Percentiles rank a stretch among this genome's conserved stretches.
Conservation (phyloP, 2,329 filamentous ascomycete species). For the Cladorrhinum sp. region DNA sequence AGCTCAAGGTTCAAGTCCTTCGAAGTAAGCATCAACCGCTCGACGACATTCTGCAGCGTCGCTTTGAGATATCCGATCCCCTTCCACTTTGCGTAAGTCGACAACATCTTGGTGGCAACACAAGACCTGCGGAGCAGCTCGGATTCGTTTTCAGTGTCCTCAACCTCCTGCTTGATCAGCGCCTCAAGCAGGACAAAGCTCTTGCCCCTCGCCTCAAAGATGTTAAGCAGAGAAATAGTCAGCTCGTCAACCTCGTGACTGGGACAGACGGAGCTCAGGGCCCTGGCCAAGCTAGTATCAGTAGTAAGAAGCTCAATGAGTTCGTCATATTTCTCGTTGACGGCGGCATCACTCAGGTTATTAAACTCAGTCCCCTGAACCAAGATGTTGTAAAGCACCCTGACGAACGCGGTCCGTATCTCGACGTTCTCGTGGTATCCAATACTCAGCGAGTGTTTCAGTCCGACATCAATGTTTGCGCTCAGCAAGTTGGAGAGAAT, state of each 20-base stretch:
- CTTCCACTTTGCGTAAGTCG: constrained; percentile 70
- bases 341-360: constrained; percentile 63
- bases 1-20: constrained; percentile 67
- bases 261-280: constrained; percentile 64
- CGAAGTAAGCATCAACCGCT: constrained; percentile 63
- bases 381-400: constrained; percentile 67
- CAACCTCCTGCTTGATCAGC: constrained; percentile 66
- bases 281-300: constrained; percentile 60
- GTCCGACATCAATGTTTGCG: constrained; percentile 67
- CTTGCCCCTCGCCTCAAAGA: constrained; percentile 65
- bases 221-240: constrained; percentile 63
- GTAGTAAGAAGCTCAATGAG: constrained; percentile 61
- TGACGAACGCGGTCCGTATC: constrained; percentile 67
- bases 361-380: constrained; percentile 71
- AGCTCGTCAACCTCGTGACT: constrained; percentile 68
- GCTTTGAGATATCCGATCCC: constrained; percentile 60
- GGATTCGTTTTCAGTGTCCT: constrained; percentile 67
- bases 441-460: constrained; percentile 68
- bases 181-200: constrained; percentile 63
- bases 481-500: constrained; percentile 68
- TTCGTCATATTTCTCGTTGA: constrained; percentile 67
- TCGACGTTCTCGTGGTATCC: constrained; percentile 69
- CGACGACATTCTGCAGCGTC: constrained; percentile 65
- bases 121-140: constrained; percentile 66
- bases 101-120: constrained; percentile 70